phyloP scores from a whole-genome alignment of 352 stramenopile genomes.

The Phytophthora parvispora region DNA sequence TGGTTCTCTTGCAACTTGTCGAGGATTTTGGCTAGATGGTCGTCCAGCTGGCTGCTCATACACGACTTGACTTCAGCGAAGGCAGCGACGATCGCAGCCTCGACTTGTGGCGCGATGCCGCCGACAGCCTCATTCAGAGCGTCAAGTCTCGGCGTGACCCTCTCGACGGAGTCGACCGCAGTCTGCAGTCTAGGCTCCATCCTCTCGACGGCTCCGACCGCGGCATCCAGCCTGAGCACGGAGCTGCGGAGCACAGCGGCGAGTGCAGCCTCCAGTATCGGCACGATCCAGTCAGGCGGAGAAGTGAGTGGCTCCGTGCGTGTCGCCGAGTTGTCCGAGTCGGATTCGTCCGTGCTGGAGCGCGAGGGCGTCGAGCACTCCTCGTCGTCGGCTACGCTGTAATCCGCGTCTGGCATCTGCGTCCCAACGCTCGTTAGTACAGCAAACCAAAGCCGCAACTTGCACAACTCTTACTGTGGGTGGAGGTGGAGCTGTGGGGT shows the following conservation, averaged over 20 bases:
- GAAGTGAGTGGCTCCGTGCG: background rate
- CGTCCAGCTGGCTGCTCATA: background rate
- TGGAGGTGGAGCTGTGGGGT: no score
- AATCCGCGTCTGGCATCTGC: background rate
- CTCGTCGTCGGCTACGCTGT: background rate
- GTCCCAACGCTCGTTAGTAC: background rate
- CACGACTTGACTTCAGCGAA: background rate
- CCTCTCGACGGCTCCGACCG: no score
- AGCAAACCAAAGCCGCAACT: no score
- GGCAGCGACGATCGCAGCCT: background rate
- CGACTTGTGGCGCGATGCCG: background rate
- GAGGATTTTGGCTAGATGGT: background rate
- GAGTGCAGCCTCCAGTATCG: background rate
- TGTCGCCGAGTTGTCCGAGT: background rate
- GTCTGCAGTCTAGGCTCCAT: no score
- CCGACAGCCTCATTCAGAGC: background rate
- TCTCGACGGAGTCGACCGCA: no score
- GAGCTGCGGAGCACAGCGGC: background rate
- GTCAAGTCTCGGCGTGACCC: background rate
- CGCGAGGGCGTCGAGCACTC: background rate
- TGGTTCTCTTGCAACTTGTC: background rate
- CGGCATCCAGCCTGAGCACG: background rate
- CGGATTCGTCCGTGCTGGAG: background rate
- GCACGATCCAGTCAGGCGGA: background rate
- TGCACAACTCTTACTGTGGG: background rate